A percentile compares a stretch with the other conserved stretches of the same genome.
phyloP scores from a whole-genome alignment of 345 rosid species.

The Eucalyptus camaldulensis region DNA sequence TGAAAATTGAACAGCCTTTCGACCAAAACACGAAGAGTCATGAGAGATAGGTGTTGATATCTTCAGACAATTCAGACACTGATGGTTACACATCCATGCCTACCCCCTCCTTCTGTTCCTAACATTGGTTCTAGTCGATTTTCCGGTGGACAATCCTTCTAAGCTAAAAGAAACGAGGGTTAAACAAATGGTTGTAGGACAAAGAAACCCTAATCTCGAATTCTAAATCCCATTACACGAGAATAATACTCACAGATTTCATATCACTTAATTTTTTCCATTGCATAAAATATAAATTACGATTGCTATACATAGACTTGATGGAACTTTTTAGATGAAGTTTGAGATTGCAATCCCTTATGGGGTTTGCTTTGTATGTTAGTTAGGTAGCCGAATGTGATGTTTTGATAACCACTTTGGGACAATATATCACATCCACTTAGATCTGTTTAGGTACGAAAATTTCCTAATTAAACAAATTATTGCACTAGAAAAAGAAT shows the following conservation, averaged over 20 bases:
- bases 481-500: not conserved
- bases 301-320: not conserved
- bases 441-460: not conserved
- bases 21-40: not conserved
- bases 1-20: fast-evolving
- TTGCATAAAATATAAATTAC: not conserved
- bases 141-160: not conserved
- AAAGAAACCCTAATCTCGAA: not conserved
- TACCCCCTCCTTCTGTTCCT: not conserved
- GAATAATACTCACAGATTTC: not conserved
- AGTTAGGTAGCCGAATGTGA: not conserved
- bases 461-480: not conserved
- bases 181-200: not conserved
- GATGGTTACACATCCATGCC: not conserved
- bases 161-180: not conserved
- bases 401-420: not conserved
- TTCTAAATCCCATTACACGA: not conserved
- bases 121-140: not conserved
- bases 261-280: not conserved
- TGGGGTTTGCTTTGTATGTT: not conserved
- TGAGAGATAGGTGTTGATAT: too few species aligned
- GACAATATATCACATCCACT: not conserved
- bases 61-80: not conserved
- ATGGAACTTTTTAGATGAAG: not conserved
- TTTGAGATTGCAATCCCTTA: not conserved